Evolutionary conservation across 495 filamentous ascomycete genomes (phyloP).

Genomic region (Annulohypoxylon bovei): DNA sequence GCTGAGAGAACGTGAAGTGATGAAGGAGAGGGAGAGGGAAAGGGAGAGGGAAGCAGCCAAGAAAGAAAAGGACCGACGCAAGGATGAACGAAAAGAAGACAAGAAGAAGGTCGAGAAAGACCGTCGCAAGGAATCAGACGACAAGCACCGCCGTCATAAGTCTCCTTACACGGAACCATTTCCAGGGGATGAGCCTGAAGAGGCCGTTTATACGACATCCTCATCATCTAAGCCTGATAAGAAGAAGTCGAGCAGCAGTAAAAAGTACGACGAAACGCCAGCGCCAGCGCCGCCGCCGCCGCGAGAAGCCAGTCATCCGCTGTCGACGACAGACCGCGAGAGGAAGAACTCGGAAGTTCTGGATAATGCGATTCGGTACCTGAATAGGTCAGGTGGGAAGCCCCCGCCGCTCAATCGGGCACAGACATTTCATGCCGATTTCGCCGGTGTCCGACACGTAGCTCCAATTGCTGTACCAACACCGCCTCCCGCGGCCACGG

Average conservation of each 20-base stretch:
- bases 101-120: constrained; percentile 50
- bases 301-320: constrained; percentile 24
- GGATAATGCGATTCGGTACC: constrained; percentile 42
- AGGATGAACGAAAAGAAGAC: constrained; percentile 45
- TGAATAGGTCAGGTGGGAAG: constrained; percentile 42
- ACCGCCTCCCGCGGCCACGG: constrained; percentile 43
- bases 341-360: constrained; percentile 42
- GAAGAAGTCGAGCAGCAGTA: constrained; percentile 53
- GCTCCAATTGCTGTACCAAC: constrained; percentile 50
- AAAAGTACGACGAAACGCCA: constrained; percentile 50
- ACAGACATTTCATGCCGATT: constrained; percentile 43
- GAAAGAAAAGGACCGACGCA: constrained; percentile 40
- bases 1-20: constrained; percentile 34
- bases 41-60: constrained; percentile 33
- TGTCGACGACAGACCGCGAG: constrained; percentile 34
- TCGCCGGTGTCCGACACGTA: constrained; percentile 29
- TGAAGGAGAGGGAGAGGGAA: constrained; percentile 46
- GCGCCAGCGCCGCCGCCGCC: constrained; percentile 27
- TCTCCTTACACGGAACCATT: constrained; percentile 48
- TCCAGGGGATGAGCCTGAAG: constrained; percentile 43
- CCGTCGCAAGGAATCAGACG: constrained; percentile 49
- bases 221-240: constrained; percentile 49
- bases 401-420: constrained; percentile 38
- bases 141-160: constrained; percentile 49
- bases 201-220: constrained; percentile 33